Evolutionary conservation across 805 yeast species (phyloP).

Genomic region (Cyberlindnera mrakii): DNA sequence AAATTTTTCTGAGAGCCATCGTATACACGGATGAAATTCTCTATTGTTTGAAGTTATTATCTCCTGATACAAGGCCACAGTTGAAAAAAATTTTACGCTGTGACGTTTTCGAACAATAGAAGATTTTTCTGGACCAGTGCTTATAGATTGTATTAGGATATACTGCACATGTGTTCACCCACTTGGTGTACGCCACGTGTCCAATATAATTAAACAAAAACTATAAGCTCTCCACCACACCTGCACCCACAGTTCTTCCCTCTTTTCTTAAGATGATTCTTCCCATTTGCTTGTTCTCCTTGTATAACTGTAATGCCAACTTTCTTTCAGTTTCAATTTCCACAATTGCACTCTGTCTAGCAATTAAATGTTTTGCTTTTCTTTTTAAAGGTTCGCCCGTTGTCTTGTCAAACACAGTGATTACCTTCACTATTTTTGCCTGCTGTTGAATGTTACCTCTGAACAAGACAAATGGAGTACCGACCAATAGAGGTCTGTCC

Average conservation of each 20-base stretch:
- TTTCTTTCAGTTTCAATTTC: constrained; percentile 77
- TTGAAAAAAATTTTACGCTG: too few relatives aligned
- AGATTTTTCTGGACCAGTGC: too few relatives aligned
- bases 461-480: constrained; percentile 88
- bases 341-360: constrained; percentile 95
- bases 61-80: too few relatives aligned
- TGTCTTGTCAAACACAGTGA: constrained; percentile 86
- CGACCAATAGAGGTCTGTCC: constrained; percentile 88
- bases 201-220: too few relatives aligned
- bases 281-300: constrained; percentile 95
- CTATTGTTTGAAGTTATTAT: too few relatives aligned
- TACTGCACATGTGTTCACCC: too few relatives aligned
- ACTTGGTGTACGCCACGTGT: too few relatives aligned
- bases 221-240: constrained; percentile 73
- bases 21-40: too few relatives aligned
- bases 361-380: constrained; percentile 87
- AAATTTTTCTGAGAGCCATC: too few relatives aligned
- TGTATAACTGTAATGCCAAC: constrained; percentile 91
- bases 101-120: too few relatives aligned
- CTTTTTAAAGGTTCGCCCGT: constrained; percentile 80
- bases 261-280: constrained; percentile 98
- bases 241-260: constrained; percentile 99
- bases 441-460: constrained; percentile 94
- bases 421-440: constrained; percentile 74
- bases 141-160: too few relatives aligned